These are phyloP conservation scores for Phenoliferia sp. DNA, from an alignment of 1,284 basidiomycete species.

Conservation along the genomic window DNA sequence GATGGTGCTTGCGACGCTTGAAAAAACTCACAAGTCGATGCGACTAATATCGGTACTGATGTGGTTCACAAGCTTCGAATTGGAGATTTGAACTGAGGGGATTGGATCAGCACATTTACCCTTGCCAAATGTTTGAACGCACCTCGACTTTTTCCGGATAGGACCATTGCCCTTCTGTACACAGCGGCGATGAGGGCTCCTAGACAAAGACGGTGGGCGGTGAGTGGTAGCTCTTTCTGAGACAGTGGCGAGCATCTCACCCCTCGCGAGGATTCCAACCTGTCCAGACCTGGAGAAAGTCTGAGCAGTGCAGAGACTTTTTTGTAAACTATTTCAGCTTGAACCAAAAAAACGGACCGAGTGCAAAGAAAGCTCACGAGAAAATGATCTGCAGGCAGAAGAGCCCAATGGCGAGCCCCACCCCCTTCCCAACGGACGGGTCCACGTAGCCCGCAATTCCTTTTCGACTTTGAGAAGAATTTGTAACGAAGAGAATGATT, in stretches of 20 bases:
- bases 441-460: slow-evolving; percentile 55
- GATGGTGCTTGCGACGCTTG: not conserved
- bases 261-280: slow-evolving; percentile 74
- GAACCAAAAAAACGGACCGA: slow-evolving; percentile 49
- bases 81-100: slow-evolving; percentile 66
- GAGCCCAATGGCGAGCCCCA: slow-evolving; percentile 68
- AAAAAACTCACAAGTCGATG: slow-evolving; percentile 62
- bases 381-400: slow-evolving; percentile 58
- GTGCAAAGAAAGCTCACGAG: slow-evolving; percentile 65
- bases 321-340: slow-evolving; percentile 12
- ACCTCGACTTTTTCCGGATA: slow-evolving; percentile 15
- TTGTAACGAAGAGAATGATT: slow-evolving; percentile 66
- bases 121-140: not conserved
- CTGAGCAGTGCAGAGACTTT: slow-evolving; percentile 20
- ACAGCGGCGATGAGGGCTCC: slow-evolving; percentile 48
- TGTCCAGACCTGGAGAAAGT: slow-evolving; percentile 46
- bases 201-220: not conserved
- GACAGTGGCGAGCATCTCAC: slow-evolving; percentile 49
- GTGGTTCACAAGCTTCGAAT: slow-evolving; percentile 82
- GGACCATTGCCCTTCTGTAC: slow-evolving; percentile 63
- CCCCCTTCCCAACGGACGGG: slow-evolving; percentile 62
- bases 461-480: not conserved
- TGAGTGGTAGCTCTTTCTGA: slow-evolving; percentile 71
- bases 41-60: slow-evolving; percentile 74
- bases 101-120: not conserved